Evolutionary conservation across 163 green algal species (phyloP), one percentile per base, ranked within the genome.

Genomic region (Scenedesmus sp.): DNA sequence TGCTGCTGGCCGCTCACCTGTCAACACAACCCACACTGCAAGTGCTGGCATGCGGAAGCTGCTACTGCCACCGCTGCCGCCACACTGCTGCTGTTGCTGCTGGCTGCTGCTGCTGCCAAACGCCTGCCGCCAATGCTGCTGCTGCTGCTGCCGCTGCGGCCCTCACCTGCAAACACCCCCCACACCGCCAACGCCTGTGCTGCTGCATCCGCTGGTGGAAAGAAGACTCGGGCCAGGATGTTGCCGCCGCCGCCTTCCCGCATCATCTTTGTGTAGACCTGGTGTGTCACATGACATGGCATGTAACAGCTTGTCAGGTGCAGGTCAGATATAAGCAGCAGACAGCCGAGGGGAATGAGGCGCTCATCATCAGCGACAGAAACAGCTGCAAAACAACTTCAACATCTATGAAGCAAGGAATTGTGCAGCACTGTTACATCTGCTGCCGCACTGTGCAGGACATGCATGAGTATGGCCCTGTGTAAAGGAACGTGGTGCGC

Each of bases 191-290:
- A 49, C 4, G 81, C 49, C 18, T 87, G 81, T 33, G 59, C 51
- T 16, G 51, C 44, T n/a, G 43, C n/a, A 44, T 87, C 44, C 15
- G 24, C 42, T 33, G 81, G 56, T 10, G 81, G 81, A 26, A 87
- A 87, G 81, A 87, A 87, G n/a, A 87, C 81, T 5, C 37, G 37
- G 10, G 43, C 51, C 81, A 87, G 24, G n/a, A 51, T 87, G 49
- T 53, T 30, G 44, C 59, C 59, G 3, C 59, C 59, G 59, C 59
- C 59, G 24, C 59, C 59, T 18, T 72, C 59, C 24, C 59, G 59
- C 16, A 24, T 87, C 43, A 87, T 53, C 43, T 72, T n/a, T n/a
- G 44, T 87, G 49, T 87, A 87, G 35, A 72, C 35, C 59, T 72
- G 10, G 35, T 9, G 26, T 72, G 59, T 72, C 59, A 72, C 16